Evolutionary conservation across 176 grass and related monocot genomes (phyloP), one percentile per base, ranked within the genome.

Genomic region (Rhynchospora tenuis): DNA sequence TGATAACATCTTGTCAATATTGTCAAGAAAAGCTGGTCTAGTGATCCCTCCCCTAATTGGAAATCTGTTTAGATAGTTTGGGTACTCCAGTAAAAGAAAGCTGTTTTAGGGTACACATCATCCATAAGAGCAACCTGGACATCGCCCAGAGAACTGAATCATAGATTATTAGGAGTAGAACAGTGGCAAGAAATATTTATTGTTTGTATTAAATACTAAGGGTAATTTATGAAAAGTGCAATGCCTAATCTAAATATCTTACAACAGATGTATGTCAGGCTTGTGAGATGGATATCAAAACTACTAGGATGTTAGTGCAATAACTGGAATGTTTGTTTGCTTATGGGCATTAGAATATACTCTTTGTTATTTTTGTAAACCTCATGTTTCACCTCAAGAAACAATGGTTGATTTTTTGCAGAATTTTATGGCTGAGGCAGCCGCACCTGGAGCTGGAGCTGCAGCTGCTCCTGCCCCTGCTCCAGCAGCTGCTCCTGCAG

Each of bases 361-460:
- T 74, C 51, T 14, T 9, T 55, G 29, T 73, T 77, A 7, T 31
- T 77, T 54, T 55, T 6, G 14, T 77, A 23, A 29, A 56, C 33
- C 31, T 69, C 43, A n/a, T 19, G 33, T 3, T 38, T 38, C 42
- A 43, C 31, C 26, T 20, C 5, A 56, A 55, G 11, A 51, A 79
- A 67, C 26, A 9, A 20, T 38, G 20, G 33, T 85, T 78, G 3
- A 77, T 74, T 33, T 22, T 0, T 86, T 85, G 83, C 88, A 99
- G 93, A 99, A 99, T 93, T 99, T 99, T 88, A 95, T 99, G 89
- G 96, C 89, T 3, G 96, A 95, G 67, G 93, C 91, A 19, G 88
- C 87, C 80, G 58, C 91, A 54, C 87, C 89, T 38, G 90, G 88
- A 4, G 86, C 86, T 7, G 75, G 16, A 78, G 83, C 78, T 22